Conservation (phyloP, 805 yeast species). For the Candida oleophila region DNA sequence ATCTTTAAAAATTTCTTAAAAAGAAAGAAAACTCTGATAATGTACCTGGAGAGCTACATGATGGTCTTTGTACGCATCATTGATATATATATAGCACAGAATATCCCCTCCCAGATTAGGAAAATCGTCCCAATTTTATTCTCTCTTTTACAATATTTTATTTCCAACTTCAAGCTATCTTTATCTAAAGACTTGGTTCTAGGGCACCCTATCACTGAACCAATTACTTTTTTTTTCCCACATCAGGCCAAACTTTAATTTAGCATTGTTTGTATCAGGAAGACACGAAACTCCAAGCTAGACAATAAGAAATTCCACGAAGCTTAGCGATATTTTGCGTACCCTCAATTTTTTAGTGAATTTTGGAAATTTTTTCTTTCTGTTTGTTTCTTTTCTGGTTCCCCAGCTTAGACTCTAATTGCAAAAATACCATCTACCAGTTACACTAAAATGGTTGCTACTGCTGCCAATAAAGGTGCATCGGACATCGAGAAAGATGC, state of each 20-base stretch:
- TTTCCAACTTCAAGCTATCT: too few species aligned
- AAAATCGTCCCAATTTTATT: too few species aligned
- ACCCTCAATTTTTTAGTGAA: too few species aligned
- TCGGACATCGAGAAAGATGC: conserved; percentile 6
- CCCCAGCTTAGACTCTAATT: neutral
- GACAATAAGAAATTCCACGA: too few species aligned
- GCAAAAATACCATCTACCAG: neutral
- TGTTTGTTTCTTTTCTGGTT: neutral
- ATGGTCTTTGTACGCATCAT: too few species aligned
- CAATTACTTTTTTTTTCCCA: neutral
- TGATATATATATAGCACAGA: neutral
- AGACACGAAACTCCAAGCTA: neutral
- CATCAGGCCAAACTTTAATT: neutral
- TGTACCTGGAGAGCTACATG: neutral
- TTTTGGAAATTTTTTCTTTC: neutral
- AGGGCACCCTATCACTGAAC: neutral
- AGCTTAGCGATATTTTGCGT: too few species aligned
- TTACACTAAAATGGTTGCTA: neutral
- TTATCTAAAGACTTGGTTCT: too few species aligned
- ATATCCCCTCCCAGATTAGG: neutral
- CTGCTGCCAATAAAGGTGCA: too few species aligned
- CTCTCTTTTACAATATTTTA: too few species aligned
- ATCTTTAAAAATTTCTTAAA: neutral
- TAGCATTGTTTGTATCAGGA: neutral
- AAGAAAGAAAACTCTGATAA: neutral